Base-by-base conservation (phyloP, 1,284 basidiomycete genomes). In the Irpex sp. region DNA sequence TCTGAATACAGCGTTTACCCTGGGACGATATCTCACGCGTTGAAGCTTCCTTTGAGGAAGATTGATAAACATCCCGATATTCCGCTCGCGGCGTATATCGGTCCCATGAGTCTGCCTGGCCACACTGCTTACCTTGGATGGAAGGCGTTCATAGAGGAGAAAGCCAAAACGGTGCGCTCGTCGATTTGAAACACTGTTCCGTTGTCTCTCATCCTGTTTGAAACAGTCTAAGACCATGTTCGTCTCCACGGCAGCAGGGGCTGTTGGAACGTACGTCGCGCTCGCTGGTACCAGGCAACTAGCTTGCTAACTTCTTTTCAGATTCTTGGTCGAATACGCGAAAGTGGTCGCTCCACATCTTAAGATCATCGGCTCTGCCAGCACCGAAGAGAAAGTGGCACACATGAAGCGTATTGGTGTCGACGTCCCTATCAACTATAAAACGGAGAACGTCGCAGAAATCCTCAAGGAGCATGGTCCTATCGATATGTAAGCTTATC, bases 391-490 rank as follows among this genome's bases (percentile, higher is more conserved):
- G 47, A 91, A 91, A 74, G 83, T 85, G 62, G 71, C 76, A 7
- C 84, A 83, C 72, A 78, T 87, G 65, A 79, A 81, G 67, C 71
- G 78, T 26, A 72, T 87, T 37, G 86, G 85, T 2, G 81, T 80
- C 44, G 84, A 87, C 67, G 77, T 81, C 17, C 84, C 81, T 2
- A 80, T 91, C 74, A 87, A 90, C 75, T 89, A 89, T 77, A 89
- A 89, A 74, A 78, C 73, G 1, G 70, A 73, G 31, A 71, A 74
- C 62, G 78, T 77, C 48, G 73, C 76, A 49, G 74, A 77, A 47
- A 77, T 83, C 9, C 82, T 88, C 68, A 74, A 77, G 65, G 76
- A 81, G 65, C 74, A 83, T 60, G 82, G 84, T 0, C 73, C 80
- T 48, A 76, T 83, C 59, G 74, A 74, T 70, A 71, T 77, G 78